Base-by-base conservation (phyloP, 805 yeast genomes). In the Lipomyces yamanashiensis region DNA sequence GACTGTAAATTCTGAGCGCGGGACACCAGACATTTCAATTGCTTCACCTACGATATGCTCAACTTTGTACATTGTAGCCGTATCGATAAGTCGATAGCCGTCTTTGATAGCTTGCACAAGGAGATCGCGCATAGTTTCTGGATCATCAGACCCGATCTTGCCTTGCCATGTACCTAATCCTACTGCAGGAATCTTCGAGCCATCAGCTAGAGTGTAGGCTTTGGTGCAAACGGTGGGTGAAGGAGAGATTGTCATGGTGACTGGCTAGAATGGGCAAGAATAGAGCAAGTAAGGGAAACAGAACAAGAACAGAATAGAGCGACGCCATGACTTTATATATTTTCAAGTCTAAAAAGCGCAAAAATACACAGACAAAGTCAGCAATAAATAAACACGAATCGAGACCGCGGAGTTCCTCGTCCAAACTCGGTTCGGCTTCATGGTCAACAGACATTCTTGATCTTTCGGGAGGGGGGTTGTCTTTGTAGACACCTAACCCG, bases 1-100 rank as follows among this genome's bases (percentile, higher is more conserved):
- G 64, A 74, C 73, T 68, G 76, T 80, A 34, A 80, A 66, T 50
- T 79, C 79, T 48, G 72, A 73, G 60, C 83, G 73, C 60, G 86
- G 84, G 23, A 87, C 78, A 10, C 86, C 87, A 40, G 77, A 77
- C 39, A 60, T 62, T 36, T 60, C 67, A 58, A 72, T 62, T 2
- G 69, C 72, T 5, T 28, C 59, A 2, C 96, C 92, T n/a, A 87
- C 87, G 66, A 82, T 85, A 19, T 74, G 78, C 74, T 90, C 96
- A 72, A 86, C 87, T 2, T 82, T 83, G 73, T 89, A 89, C 64
- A 45, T 44, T 43, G 52, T 83, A 39, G 96, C 96, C 28, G 90
- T 84, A 75, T 89, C 96, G 68, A 90, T 87, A 75, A 89, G 96
- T 69, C 84, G 82, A 78, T 88, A 88, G 36, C 93, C 93, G 7